These are phyloP conservation scores for Raddia guianensis DNA, from an alignment of 176 grass and related monocot genomes.

Conservation along the genomic window DNA sequence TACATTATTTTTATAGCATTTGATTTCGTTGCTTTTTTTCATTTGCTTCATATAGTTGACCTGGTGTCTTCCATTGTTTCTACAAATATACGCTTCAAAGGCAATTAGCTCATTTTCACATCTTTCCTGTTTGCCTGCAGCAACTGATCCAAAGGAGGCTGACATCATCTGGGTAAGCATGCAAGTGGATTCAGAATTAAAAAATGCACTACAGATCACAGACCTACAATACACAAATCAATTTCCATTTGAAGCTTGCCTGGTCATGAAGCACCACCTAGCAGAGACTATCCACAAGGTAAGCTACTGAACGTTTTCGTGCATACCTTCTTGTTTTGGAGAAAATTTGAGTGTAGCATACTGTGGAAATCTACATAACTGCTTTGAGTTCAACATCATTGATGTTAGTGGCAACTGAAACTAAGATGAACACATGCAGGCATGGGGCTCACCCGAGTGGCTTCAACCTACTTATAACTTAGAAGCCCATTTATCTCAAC, in stretches of 20 bases:
- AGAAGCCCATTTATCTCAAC: slow-evolving; percentile 84
- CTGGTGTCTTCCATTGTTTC: slow-evolving; percentile 13
- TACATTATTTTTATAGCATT: not conserved
- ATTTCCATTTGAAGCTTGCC: slow-evolving; percentile 95
- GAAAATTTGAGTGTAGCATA: slow-evolving; percentile 16
- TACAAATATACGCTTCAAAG: slow-evolving; percentile 17
- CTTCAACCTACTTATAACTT: slow-evolving; percentile 97
- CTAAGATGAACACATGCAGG: slow-evolving; percentile 60
- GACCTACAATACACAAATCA: slow-evolving; percentile 89
- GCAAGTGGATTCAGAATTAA: slow-evolving; percentile 91
- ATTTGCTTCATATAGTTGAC: not conserved
- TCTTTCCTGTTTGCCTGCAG: slow-evolving; percentile 47
- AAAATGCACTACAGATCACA: slow-evolving; percentile 65
- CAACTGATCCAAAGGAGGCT: slow-evolving; percentile 78
- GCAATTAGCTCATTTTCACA: slow-evolving; percentile 26
- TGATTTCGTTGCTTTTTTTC: slow-evolving; percentile 8
- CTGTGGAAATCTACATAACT: slow-evolving; percentile 1
- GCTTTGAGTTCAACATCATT: slow-evolving; percentile 28
- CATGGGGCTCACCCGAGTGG: slow-evolving; percentile 91
- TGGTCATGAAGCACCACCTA: slow-evolving; percentile 97
- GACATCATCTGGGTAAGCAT: slow-evolving; percentile 92
- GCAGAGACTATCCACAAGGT: slow-evolving; percentile 91
- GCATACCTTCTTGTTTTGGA: not conserved
- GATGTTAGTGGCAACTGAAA: slow-evolving; percentile 24
- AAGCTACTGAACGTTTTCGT: slow-evolving; percentile 14